These are phyloP conservation scores for Komagataella pseudopastoris DNA, from an alignment of 805 yeast genomes.

Conservation along the genomic window DNA sequence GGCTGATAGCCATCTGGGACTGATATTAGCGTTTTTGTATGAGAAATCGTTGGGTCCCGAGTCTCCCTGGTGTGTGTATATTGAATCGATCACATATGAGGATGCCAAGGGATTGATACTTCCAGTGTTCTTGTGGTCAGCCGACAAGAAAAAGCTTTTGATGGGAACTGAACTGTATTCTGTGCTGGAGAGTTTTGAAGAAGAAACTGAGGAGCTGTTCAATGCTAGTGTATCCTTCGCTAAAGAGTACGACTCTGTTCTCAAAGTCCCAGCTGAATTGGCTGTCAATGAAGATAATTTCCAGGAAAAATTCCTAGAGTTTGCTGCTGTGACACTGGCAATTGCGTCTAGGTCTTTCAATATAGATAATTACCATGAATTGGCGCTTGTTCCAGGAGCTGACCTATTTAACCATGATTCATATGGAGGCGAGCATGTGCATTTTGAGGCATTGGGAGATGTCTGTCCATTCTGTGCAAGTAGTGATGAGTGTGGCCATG, in stretches of 20 bases:
- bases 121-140: constrained; percentile 61
- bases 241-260: constrained; percentile 10
- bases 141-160: constrained; percentile 29
- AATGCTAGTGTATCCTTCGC: constrained; percentile 29
- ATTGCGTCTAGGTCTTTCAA: constrained; percentile 73
- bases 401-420: constrained; percentile 71
- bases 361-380: constrained; percentile 61
- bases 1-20: constrained; percentile 50
- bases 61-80: constrained; percentile 75
- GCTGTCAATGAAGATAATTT: constrained; percentile 8
- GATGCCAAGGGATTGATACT: constrained; percentile 19
- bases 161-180: constrained; percentile 49
- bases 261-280: constrained; percentile 25
- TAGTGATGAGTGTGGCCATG: constrained; percentile 17
- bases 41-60: constrained; percentile 42
- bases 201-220: constrained; percentile 27
- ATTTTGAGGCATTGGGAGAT: constrained; percentile 39
- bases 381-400: constrained; percentile 82
- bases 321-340: constrained; percentile 45
- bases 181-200: constrained; percentile 41
- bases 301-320: constrained; percentile 22
- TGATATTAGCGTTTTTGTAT: constrained; percentile 59
- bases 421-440: constrained; percentile 43
- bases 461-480: constrained; percentile 22
- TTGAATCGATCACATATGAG: constrained; percentile 33